These are phyloP conservation scores for Niveomyces coronatus DNA, from an alignment of 2,329 filamentous ascomycete genomes.

Conservation along the genomic window DNA sequence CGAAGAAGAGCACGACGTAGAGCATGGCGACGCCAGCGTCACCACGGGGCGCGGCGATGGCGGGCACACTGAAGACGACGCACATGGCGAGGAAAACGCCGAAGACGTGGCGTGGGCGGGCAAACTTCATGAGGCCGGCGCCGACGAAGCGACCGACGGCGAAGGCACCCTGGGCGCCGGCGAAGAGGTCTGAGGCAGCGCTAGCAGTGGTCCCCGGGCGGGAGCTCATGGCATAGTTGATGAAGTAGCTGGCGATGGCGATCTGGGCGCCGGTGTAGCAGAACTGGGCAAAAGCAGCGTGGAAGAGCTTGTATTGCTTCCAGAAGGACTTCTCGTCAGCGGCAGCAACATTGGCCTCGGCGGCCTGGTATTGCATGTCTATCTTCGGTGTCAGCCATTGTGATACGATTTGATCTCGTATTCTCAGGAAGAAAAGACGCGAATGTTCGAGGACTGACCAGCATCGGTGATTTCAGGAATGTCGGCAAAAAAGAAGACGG, in stretches of 20 bases:
- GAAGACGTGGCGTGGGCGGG: conserved; percentile 58
- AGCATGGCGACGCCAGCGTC: conserved; percentile 48
- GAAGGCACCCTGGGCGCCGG: conserved; percentile 64
- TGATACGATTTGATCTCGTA: too few species aligned
- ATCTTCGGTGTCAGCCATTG: too few species aligned
- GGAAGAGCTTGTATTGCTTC: conserved; percentile 67
- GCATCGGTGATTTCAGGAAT: conserved; percentile 60
- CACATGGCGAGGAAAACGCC: conserved; percentile 52
- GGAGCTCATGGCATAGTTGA: conserved; percentile 60
- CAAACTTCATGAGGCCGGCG: conserved; percentile 53
- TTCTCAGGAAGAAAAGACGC: too few species aligned
- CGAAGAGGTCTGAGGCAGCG: conserved; percentile 55
- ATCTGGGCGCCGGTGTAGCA: conserved; percentile 68
- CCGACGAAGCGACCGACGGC: conserved; percentile 63
- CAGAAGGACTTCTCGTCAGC: conserved; percentile 51
- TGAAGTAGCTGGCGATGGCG: conserved; percentile 57
- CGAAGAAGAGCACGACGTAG: conserved; percentile 65
- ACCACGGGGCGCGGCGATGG: conserved; percentile 37
- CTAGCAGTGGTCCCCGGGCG: conserved; percentile 39
- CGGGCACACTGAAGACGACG: conserved; percentile 49
- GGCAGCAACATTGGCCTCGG: conserved; percentile 37
- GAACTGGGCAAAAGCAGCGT: conserved; percentile 67
- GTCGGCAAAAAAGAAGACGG: conserved; percentile 54
- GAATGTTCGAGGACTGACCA: conserved; percentile 16
- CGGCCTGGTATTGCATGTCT: conserved; percentile 54